A percentile compares a stretch with the other conserved stretches of the same genome.
These are phyloP conservation scores for Fraxinus americana DNA, from an alignment of 257 asterid species.

Conservation along the genomic window DNA sequence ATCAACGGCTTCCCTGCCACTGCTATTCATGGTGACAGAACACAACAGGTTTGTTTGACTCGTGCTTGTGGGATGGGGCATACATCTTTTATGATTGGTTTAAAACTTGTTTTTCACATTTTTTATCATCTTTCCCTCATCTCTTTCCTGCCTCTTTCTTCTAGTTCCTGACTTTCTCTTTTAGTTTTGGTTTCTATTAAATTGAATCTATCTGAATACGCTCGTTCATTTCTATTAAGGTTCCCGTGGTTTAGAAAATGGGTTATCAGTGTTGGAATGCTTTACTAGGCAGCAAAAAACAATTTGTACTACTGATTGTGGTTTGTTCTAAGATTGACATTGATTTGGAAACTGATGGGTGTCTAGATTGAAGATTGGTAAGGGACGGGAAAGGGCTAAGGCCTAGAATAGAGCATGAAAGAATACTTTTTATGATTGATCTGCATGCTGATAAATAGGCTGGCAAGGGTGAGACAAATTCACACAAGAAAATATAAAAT, in stretches of 20 bases:
- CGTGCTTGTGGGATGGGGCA: constrained; percentile 12
- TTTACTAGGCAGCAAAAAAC: background rate
- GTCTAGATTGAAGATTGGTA: background rate
- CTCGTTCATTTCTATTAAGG: background rate
- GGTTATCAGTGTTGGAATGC: background rate
- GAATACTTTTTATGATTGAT: no score
- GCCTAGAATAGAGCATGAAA: background rate
- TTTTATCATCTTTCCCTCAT: background rate
- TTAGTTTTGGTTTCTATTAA: background rate
- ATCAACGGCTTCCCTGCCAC: constrained; percentile 85
- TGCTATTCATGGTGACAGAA: constrained; percentile 92
- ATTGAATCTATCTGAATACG: background rate
- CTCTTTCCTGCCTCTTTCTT: background rate
- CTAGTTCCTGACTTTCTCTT: background rate
- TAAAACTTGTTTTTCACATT: constrained; percentile 9
- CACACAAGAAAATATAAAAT: background rate
- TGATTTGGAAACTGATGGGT: background rate
- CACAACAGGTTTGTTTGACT: constrained; percentile 68
- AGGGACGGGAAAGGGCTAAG: background rate
- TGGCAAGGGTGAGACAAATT: background rate
- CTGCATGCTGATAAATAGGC: background rate
- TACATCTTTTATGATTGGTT: background rate
- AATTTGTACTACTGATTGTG: background rate
- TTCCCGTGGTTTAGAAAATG: background rate
- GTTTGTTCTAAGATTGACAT: background rate